phyloP scores from a whole-genome alignment of 805 yeast species.

The Zygotorulaspora florentina region DNA sequence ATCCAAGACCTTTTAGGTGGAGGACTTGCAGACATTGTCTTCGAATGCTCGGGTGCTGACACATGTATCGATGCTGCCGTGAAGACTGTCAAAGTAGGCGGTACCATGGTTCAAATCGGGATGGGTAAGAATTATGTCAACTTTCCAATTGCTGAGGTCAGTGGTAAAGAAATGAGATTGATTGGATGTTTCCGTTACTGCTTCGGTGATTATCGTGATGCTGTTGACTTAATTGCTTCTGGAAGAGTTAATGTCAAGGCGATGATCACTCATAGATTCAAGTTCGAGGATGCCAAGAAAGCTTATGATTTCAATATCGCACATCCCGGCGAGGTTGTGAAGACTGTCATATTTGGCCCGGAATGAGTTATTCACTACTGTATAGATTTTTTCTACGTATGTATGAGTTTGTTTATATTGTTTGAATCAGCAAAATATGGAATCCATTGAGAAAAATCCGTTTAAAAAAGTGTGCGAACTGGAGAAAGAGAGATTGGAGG shows the following conservation, averaged over 20 bases:
- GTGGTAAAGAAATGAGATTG: slow-evolving; percentile 61
- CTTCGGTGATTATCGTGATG: slow-evolving; percentile 67
- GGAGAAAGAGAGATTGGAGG: no score
- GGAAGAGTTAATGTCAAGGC: slow-evolving; percentile 63
- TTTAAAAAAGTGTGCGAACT: no score
- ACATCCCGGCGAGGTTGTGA: slow-evolving; percentile 62
- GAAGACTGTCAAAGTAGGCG: slow-evolving; percentile 51
- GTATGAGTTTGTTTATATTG: no score
- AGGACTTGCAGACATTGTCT: slow-evolving; percentile 50
- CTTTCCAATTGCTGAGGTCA: slow-evolving; percentile 70
- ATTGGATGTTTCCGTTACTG: slow-evolving; percentile 78
- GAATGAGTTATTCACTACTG: slow-evolving; percentile 3
- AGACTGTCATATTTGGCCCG: slow-evolving; percentile 80
- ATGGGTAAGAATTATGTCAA: slow-evolving; percentile 66
- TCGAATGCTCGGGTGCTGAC: slow-evolving; percentile 83
- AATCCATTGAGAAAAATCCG: no score
- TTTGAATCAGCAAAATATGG: no score
- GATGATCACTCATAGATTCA: slow-evolving; percentile 70
- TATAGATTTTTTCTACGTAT: no score
- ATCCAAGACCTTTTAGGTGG: slow-evolving; percentile 30
- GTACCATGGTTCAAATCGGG: slow-evolving; percentile 41
- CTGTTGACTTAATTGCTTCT: slow-evolving; percentile 60
- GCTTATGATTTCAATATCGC: slow-evolving; percentile 65
- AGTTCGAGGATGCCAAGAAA: slow-evolving; percentile 64
- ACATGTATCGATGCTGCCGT: slow-evolving; percentile 68